A percentile compares a stretch with the other conserved stretches of the same genome.
Conservation (phyloP, 805 yeast genomes). For the Zygotorulaspora chibaensis region DNA sequence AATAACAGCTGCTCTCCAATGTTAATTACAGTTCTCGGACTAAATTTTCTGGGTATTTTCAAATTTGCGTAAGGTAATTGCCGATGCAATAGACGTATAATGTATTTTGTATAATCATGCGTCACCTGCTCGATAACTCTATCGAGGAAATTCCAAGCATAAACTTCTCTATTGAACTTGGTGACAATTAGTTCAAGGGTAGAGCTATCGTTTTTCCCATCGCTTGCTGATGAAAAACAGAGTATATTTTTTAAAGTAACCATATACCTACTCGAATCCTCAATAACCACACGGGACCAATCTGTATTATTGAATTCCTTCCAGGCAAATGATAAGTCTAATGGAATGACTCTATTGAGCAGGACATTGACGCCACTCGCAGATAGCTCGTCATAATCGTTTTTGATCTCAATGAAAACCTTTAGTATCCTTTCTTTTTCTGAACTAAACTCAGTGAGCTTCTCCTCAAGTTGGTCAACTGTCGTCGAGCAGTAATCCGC, state of each 20-base stretch:
- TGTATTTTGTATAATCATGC: constrained; percentile 50
- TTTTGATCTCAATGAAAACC: constrained; percentile 52
- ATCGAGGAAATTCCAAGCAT: constrained; percentile 69
- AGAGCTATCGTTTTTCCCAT: constrained; percentile 27
- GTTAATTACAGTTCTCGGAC: constrained; percentile 25
- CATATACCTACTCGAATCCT: constrained; percentile 69
- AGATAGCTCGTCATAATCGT: constrained; percentile 53
- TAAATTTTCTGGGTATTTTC: constrained; percentile 18
- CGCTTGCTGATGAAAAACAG: constrained; percentile 5
- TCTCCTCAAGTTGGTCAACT: constrained; percentile 68
- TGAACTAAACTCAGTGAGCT: constrained; percentile 42
- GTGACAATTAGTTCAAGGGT: constrained; percentile 43
- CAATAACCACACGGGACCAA: constrained; percentile 66
- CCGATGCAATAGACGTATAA: constrained; percentile 58
- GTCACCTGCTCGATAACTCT: constrained; percentile 64
- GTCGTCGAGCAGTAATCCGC: constrained; percentile 86
- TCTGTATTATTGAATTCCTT: constrained; percentile 73
- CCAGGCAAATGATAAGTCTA: constrained; percentile 69
- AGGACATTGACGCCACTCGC: constrained; percentile 53
- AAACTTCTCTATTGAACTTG: constrained; percentile 62
- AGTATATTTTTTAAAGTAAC: constrained; percentile 50
- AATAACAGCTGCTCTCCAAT: constrained; percentile 76
- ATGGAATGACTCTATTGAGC: constrained; percentile 49
- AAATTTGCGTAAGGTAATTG: constrained; percentile 48
- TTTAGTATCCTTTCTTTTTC: constrained; percentile 40